Conservation (phyloP, 1,284 basidiomycete genomes). For the Cryptococcus sp. region DNA sequence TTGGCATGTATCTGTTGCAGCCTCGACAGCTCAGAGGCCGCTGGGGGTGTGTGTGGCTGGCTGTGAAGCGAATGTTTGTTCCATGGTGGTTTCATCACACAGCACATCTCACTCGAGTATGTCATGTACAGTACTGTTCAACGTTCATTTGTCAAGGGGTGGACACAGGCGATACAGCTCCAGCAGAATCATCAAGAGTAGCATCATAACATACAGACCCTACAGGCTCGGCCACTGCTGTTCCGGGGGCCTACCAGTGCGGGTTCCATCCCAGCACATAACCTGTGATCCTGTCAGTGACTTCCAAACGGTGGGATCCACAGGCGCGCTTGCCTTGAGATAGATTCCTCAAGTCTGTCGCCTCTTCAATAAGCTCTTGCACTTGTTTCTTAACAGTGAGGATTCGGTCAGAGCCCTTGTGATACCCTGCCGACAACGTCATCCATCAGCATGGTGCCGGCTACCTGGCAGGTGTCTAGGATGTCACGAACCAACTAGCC, state of each 20-base stretch:
- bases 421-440: constrained; percentile 17
- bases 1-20: too few species aligned
- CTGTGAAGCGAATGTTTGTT: too few species aligned
- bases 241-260: not conserved
- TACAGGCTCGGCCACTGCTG: not conserved
- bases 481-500: constrained; percentile 29
- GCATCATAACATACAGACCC: too few species aligned
- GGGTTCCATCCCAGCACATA: constrained; percentile 25
- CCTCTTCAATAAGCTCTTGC: constrained; percentile 81
- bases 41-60: too few species aligned
- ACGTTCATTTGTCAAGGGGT: too few species aligned
- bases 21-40: too few species aligned
- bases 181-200: too few species aligned
- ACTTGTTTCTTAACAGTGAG: constrained; percentile 68
- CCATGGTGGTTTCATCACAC: too few species aligned
- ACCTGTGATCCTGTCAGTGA: constrained; percentile 16
- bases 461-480: not conserved
- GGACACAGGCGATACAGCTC: too few species aligned
- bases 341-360: constrained; percentile 82
- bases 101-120: too few species aligned
- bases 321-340: constrained; percentile 33
- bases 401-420: constrained; percentile 21
- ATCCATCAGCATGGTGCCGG: not conserved
- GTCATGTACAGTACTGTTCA: too few species aligned
- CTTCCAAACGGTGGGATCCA: not conserved